Base-by-base conservation (phyloP, 2,329 filamentous ascomycete species). In the Cucurbitaria berberidis region DNA sequence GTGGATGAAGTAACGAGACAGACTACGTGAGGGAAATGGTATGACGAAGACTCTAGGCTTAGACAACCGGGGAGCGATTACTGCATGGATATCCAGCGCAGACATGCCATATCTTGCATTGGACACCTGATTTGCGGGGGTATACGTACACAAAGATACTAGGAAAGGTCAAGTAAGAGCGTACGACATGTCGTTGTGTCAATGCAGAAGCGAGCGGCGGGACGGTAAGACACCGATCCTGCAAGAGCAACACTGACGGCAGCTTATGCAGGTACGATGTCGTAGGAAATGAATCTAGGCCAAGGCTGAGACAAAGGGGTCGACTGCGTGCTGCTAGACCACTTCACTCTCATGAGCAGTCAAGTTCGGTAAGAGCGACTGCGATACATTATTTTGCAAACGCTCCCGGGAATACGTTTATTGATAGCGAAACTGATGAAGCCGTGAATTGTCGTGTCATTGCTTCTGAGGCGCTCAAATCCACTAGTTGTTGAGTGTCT, bases 161-260 rank as follows among this genome's bases (percentile, higher is more conserved):
- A 36, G 24, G n/a, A 50, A 53, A 18, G 26, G 39, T 22, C 16
- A 44, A 44, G 40, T 32, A 4, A 19, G 21, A 11, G 26, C 9
- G 29, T 22, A 53, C 38, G 35, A 32, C 42, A 43, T 39, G 10
- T 32, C 18, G 26, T 35, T 24, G 50, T 48, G 44, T 34, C 26
- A 5, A 48, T 36, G 32, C 24, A 24, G 36, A 48, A 15, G 22
- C 35, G 18, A 40, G 13, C n/a, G n/a, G 16, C n/a, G 39, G 29
- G 32, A 40, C 34, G n/a, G 16, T 42, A n/a, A 44, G n/a, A n/a
- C n/a, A n/a, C n/a, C n/a, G n/a, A n/a, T 44, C 36, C 49, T 53
- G 46, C 54, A 53, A 50, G 50, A 47, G 44, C 45, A 32, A 46
- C 36, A 16, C 32, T n/a, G n/a, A n/a, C n/a, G n/a, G n/a, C n/a